Base-by-base conservation (phyloP, 148 eudicot species). In the Diospyros lotus region DNA sequence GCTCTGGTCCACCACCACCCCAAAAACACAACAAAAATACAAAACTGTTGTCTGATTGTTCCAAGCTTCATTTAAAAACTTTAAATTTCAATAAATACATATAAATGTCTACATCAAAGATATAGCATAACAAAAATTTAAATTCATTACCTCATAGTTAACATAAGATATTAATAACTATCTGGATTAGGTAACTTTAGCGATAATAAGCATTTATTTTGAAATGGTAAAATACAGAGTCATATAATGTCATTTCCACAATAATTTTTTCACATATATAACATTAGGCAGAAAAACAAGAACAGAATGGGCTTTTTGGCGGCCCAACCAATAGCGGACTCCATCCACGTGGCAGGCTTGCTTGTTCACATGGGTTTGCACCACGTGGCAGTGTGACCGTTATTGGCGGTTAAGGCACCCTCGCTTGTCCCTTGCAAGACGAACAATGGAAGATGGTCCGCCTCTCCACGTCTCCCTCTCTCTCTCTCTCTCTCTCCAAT, bases 341-440 rank as follows among this genome's bases (percentile, higher is more conserved):
- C 17, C 18, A 13, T 55, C 46, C 61, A 56, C 51, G 51, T 55
- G 51, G 50, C 62, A 42, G 43, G 2, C 39, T 9, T 9, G 50
- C n/a, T 39, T 15, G 50, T 50, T 44, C 63, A 42, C 51, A 56
- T 55, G 63, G 48, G 63, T 14, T 5, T 9, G 12, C n/a, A 63
- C 46, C 73, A 71, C 73, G 63, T 71, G 73, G 63, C 62, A 28
- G 2, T 42, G 5, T 39, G 48, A 15, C 73, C 73, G 73, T 40
- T 71, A 55, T 71, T 55, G 51, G 48, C 51, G 63, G 73, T 42
- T 55, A 15, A 12, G 51, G 38, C 14, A 14, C 45, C 48, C 73
- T 55, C 63, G 48, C 62, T 15, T 71, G 73, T 71, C 73, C 63
- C 63, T 71, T 15, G 1, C 60, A 6, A 14, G 39, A 15, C 2